These are phyloP conservation scores for Fusarium duplospermum DNA, from an alignment of 2,329 filamentous ascomycete genomes.

Conservation along the genomic window DNA sequence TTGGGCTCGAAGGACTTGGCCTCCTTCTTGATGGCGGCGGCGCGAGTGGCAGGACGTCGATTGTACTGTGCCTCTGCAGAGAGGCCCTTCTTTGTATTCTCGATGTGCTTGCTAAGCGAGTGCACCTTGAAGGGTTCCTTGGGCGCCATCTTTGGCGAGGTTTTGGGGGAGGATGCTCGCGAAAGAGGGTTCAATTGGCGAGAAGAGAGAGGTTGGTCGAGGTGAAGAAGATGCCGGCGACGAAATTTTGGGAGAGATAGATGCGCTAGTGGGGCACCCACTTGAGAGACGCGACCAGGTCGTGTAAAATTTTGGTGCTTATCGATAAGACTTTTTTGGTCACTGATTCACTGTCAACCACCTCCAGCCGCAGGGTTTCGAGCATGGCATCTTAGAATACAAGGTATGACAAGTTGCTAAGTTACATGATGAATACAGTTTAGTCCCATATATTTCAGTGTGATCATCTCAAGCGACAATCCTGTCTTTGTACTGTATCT, in stretches of 20 bases:
- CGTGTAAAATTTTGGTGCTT: conserved; percentile 27
- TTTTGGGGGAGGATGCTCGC: conserved; percentile 18
- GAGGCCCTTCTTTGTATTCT: conserved; percentile 52
- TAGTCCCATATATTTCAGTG: not conserved
- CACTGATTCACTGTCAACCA: not conserved
- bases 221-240: conserved; percentile 36
- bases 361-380: not conserved
- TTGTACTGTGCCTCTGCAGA: conserved; percentile 50
- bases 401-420: not conserved
- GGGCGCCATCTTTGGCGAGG: conserved; percentile 50
- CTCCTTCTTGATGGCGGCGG: conserved; percentile 49
- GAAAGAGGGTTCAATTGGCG: conserved; percentile 39
- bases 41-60: conserved; percentile 42
- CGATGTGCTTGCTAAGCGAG: conserved; percentile 53
- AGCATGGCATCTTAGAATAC: not conserved
- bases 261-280: conserved; percentile 36
- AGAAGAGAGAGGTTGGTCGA: conserved; percentile 23
- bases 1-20: conserved; percentile 33
- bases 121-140: conserved; percentile 51
- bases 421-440: no score
- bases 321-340: not conserved
- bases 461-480: not conserved
- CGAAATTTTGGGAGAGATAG: conserved; percentile 44
- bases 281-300: conserved; percentile 21
- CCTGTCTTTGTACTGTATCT: not conserved